Evolutionary conservation across 2,329 filamentous ascomycete genomes (phyloP).

Genomic region (Phoma herbarum): DNA sequence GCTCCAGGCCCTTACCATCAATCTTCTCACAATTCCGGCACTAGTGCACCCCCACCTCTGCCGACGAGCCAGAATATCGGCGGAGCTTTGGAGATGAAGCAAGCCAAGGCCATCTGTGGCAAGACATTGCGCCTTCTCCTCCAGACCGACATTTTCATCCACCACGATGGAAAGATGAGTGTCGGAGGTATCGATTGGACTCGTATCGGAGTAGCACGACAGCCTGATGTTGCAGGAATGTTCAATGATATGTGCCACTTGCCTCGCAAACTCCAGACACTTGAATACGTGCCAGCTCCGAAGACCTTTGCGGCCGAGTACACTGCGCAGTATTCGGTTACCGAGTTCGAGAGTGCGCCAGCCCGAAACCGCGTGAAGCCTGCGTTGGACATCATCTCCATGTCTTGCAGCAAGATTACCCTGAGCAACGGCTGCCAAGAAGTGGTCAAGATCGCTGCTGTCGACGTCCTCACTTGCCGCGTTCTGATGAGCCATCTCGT

Average conservation of each 20-base stretch:
- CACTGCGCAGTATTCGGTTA: constrained; percentile 23
- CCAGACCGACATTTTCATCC: constrained; percentile 40
- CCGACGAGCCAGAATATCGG: constrained; percentile 16
- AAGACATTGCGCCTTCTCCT: constrained; percentile 42
- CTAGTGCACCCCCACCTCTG: neutral
- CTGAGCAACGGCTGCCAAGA: constrained; percentile 35
- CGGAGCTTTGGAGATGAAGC: constrained; percentile 35
- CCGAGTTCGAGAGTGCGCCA: constrained; percentile 37
- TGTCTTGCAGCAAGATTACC: constrained; percentile 43
- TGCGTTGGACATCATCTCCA: constrained; percentile 32
- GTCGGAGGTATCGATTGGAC: constrained; percentile 37
- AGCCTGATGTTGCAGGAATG: constrained; percentile 30
- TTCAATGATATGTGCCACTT: constrained; percentile 42
- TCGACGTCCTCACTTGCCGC: constrained; percentile 44
- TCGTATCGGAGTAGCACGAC: constrained; percentile 35
- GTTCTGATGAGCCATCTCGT: constrained; percentile 46
- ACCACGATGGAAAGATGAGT: constrained; percentile 36
- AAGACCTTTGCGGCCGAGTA: constrained; percentile 38
- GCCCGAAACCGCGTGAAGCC: constrained; percentile 18
- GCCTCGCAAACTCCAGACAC: constrained; percentile 33
- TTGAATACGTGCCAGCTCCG: constrained; percentile 39
- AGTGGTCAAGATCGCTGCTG: constrained; percentile 44
- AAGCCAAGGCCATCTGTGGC: constrained; percentile 35
- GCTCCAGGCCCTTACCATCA: neutral
- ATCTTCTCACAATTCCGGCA: neutral